A percentile compares a stretch with the other conserved stretches of the same genome.
Evolutionary conservation across 306 rosid species (phyloP).

Genomic region (Vachellia collinsii): DNA sequence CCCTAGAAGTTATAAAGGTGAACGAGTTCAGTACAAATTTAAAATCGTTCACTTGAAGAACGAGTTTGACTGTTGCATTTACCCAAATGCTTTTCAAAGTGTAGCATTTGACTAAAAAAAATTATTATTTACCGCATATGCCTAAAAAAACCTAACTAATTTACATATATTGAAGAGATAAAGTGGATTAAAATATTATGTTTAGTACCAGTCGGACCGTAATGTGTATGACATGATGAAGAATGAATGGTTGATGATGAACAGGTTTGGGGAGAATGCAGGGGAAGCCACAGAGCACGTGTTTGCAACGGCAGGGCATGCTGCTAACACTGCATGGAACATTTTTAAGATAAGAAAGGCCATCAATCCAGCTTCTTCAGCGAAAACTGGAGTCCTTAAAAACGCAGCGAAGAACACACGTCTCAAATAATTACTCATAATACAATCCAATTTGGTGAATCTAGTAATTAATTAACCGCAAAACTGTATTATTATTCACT

Average conservation of each 20-base stretch:
- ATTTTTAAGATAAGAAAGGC: constrained; percentile 79
- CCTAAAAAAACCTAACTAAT: too few species aligned
- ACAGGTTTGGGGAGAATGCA: constrained; percentile 84
- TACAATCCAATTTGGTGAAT: neutral
- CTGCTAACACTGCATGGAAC: constrained; percentile 83
- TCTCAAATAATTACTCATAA: constrained; percentile 35
- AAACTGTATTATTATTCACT: neutral
- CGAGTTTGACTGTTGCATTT: too few species aligned
- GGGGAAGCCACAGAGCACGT: constrained; percentile 83
- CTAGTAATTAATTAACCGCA: neutral
- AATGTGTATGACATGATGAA: neutral
- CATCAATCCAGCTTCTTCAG: constrained; percentile 79
- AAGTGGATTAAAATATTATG: too few species aligned
- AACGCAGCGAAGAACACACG: constrained; percentile 49
- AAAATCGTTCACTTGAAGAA: too few species aligned
- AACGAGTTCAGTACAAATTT: too few species aligned
- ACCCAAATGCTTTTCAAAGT: too few species aligned
- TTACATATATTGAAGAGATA: too few species aligned
- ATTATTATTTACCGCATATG: too few species aligned
- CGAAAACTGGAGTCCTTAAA: constrained; percentile 57
- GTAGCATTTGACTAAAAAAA: too few species aligned
- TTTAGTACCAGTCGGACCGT: too few species aligned
- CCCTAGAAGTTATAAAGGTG: too few species aligned
- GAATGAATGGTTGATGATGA: neutral
- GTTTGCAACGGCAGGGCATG: constrained; percentile 83